Evolutionary conservation across 371 early-diverging fungal genomes (phyloP).

Genomic region (Blakeslea trispora): DNA sequence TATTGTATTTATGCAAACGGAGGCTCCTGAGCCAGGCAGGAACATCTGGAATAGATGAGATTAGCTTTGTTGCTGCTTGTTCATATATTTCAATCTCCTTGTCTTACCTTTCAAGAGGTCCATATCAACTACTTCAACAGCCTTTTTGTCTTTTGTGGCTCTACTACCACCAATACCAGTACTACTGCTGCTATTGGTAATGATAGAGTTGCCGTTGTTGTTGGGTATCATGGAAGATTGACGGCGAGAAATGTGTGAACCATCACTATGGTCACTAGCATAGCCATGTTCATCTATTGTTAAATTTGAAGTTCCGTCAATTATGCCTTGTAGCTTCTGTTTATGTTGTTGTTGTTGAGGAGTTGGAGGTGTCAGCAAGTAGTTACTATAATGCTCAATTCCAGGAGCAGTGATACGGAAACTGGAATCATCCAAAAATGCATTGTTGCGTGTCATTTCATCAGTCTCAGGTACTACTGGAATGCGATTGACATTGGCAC

Average conservation of each 20-base stretch:
- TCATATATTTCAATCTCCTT: too few relatives aligned
- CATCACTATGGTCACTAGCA: conserved; percentile 59
- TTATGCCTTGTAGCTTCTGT: conserved; percentile 9
- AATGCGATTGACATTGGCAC: conserved; percentile 47
- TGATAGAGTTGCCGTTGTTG: conserved; percentile 17
- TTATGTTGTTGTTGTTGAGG: conserved; percentile 6
- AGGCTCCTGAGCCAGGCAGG: conserved; percentile 88
- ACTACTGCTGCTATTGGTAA: conserved; percentile 7
- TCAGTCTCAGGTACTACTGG: conserved; percentile 58
- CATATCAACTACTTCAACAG: conserved; percentile 71
- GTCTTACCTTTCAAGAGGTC: conserved; percentile 67
- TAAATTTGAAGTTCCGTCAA: conserved; percentile 22
- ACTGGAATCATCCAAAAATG: conserved; percentile 15
- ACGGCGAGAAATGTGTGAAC: conserved; percentile 31
- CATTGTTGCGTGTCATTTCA: conserved; percentile 28
- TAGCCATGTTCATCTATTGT: conserved; percentile 46
- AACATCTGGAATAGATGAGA: conserved; percentile 57
- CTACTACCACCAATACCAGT: conserved; percentile 1
- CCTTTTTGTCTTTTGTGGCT: conserved; percentile 68
- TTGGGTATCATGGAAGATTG: conserved; percentile 21
- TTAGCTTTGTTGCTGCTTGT: too few relatives aligned
- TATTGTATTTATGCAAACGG: conserved; percentile 91
- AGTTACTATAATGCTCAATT: conserved; percentile 19
- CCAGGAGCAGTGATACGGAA: conserved; percentile 17
- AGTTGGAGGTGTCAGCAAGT: conserved; percentile 11